Conservation (phyloP, 768 basidiomycete species). For the Mycena galopus region DNA sequence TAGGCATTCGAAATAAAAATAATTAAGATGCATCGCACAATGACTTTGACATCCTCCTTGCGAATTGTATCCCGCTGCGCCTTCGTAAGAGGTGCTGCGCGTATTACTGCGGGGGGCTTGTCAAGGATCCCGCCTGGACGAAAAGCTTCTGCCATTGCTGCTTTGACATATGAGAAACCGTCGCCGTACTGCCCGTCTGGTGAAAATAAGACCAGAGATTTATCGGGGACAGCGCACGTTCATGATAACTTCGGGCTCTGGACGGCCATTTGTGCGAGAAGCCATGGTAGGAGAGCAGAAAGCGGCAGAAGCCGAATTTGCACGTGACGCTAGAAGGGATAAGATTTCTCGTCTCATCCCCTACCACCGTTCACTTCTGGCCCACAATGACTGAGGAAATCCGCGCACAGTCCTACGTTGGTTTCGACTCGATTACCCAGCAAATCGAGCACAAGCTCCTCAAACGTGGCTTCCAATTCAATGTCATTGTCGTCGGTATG, state of each 20-base stretch:
- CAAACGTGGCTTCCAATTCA: constrained; percentile 99
- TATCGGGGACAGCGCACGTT: constrained; percentile 58
- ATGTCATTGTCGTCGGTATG: constrained; percentile 94
- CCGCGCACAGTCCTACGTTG: constrained; percentile 92
- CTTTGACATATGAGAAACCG: constrained; percentile 76
- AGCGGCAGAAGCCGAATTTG: constrained; percentile 11
- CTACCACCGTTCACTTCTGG: constrained; percentile 6
- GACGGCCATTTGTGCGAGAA: constrained; percentile 60
- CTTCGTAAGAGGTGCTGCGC: constrained; percentile 47
- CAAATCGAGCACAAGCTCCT: constrained; percentile 99
- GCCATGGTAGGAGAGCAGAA: not conserved
- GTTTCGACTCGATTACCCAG: constrained; percentile 96
- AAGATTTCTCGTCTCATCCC: constrained; percentile 16
- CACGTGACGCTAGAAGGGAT: not conserved
- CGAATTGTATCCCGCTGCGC: constrained; percentile 61
- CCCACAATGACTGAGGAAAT: constrained; percentile 75
- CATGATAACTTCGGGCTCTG: constrained; percentile 75
- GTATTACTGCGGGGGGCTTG: constrained; percentile 54
- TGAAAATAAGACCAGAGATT: not conserved
- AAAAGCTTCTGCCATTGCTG: constrained; percentile 75
- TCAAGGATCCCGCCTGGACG: constrained; percentile 69
- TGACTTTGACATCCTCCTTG: constrained; percentile 73
- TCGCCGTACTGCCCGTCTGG: constrained; percentile 64
- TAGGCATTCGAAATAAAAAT: not conserved
- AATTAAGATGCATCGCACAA: constrained; percentile 56